Base-by-base conservation (phyloP, 2,329 filamentous ascomycete genomes). In the Claviceps fusiformis region DNA sequence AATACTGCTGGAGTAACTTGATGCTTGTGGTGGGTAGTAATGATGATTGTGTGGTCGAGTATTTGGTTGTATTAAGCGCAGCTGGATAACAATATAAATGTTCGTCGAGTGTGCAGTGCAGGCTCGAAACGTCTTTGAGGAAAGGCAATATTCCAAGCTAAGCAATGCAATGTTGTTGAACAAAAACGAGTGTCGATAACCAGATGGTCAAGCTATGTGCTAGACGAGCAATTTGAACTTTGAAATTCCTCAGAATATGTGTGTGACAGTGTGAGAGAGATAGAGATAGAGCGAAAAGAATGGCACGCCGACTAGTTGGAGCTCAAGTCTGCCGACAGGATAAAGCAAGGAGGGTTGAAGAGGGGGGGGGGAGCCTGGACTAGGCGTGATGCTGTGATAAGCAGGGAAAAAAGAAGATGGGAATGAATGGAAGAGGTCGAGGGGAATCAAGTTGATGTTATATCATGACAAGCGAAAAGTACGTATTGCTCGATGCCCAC, bases 251-350 rank as follows among this genome's bases (percentile, higher is more conserved):
- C n/a, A n/a, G n/a, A n/a, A n/a, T n/a, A n/a, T n/a, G n/a, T n/a
- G n/a, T n/a, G 4, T 10, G 5, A 44, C 19, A 44, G 6, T 2
- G 19, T 6, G 10, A 19, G 8, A 44, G n/a, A 44, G 19, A 44
- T 3, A 44, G 9, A 43, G n/a, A n/a, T 5, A 29, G n/a, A 47
- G 31, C 15, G 11, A 55, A 57, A 51, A 31, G 54, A 57, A 44
- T 55, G 56, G 47, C 53, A 57, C 50, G 56, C 53, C 54, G 35
- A 55, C 50, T 44, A 15, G 9, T 15, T 29, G 39, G 11, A 17
- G 31, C 44, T 35, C 13, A 41, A 24, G 50, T 53, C 53, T 41
- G 51, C 35, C 56, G 53, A 24, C 31, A 54, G 43, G 24, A 49
- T 46, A 11, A 44, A n/a, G 43, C 15, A 50, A 44, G 5, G 47